These are phyloP conservation scores for Stachybotrys elegans DNA, from an alignment of 2,329 filamentous ascomycete genomes.

Conservation along the genomic window DNA sequence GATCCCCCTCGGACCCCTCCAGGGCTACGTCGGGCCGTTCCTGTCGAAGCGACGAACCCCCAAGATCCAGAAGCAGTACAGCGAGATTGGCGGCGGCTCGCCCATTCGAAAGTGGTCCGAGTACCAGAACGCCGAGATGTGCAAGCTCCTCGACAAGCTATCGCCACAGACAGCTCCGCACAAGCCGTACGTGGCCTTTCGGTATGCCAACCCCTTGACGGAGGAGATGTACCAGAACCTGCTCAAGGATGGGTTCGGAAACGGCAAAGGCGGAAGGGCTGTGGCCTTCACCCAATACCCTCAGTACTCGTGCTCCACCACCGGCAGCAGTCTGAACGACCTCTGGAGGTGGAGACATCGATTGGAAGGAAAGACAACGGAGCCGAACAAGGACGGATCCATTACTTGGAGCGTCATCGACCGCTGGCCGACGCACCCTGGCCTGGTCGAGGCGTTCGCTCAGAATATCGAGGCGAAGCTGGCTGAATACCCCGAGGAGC, in stretches of 20 bases:
- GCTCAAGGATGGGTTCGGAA: constrained; percentile 83
- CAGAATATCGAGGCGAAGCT: constrained; percentile 86
- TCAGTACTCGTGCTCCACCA: constrained; percentile 97
- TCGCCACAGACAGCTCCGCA: constrained; percentile 93
- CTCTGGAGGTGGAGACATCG: constrained; percentile 94
- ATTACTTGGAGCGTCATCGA: constrained; percentile 98
- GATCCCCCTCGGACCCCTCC: constrained; percentile 89
- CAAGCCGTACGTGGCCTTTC: constrained; percentile 95
- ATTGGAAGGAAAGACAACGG: constrained; percentile 69
- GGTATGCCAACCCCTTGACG: constrained; percentile 88
- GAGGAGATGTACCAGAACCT: constrained; percentile 87
- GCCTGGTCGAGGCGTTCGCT: constrained; percentile 87
- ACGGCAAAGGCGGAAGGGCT: constrained; percentile 83
- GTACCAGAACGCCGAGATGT: constrained; percentile 90
- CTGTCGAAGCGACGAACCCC: constrained; percentile 84
- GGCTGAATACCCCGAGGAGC: constrained; percentile 75
- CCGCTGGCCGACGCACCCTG: constrained; percentile 88
- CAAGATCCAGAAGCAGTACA: constrained; percentile 95
- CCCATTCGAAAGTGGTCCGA: constrained; percentile 98
- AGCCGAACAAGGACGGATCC: constrained; percentile 52
- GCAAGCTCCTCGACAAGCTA: constrained; percentile 87
- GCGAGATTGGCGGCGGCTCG: constrained; percentile 92
- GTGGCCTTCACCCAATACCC: constrained; percentile 98
- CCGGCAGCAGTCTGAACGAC: constrained; percentile 92
- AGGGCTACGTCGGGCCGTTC: constrained; percentile 83